Conservation (phyloP, 2,329 filamentous ascomycete species). For the Metarhizium guizhouense region DNA sequence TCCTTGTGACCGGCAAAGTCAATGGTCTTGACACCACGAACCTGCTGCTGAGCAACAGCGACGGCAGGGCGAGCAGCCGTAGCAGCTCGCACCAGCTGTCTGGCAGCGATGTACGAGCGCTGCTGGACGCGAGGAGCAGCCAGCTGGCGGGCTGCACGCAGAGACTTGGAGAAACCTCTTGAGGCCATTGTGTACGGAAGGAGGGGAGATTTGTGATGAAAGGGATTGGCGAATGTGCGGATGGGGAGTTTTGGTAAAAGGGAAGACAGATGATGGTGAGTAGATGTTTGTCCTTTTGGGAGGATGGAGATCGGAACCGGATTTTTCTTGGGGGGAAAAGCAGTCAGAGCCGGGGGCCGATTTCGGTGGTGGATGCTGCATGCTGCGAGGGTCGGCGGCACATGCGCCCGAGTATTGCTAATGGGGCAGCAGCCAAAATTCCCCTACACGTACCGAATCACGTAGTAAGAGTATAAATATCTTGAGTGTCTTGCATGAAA, state of each 20-base stretch:
- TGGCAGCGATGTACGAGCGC: conserved; percentile 54
- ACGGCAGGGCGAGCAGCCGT: conserved; percentile 39
- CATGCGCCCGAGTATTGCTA: too few relatives aligned
- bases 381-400: too few relatives aligned
- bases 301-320: background rate
- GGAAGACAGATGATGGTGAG: conserved; percentile 15
- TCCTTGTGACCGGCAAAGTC: conserved; percentile 96
- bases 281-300: background rate
- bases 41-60: conserved; percentile 55
- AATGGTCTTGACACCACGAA: conserved; percentile 93
- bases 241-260: conserved; percentile 11
- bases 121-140: conserved; percentile 50
- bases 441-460: too few relatives aligned
- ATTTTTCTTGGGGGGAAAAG: conserved; percentile 5
- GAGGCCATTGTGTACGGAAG: conserved; percentile 59
- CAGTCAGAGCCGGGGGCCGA: background rate
- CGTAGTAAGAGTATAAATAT: too few relatives aligned
- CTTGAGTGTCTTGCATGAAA: too few relatives aligned
- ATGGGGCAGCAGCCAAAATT: too few relatives aligned
- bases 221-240: conserved; percentile 18
- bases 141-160: conserved; percentile 54
- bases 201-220: conserved; percentile 7
- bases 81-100: conserved; percentile 43
- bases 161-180: conserved; percentile 60
- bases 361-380: background rate